Percentiles rank a stretch among this genome's conserved stretches.
Conservation (phyloP, 108 stramenopile genomes). For the Cafeteria roenbergensis region DNA sequence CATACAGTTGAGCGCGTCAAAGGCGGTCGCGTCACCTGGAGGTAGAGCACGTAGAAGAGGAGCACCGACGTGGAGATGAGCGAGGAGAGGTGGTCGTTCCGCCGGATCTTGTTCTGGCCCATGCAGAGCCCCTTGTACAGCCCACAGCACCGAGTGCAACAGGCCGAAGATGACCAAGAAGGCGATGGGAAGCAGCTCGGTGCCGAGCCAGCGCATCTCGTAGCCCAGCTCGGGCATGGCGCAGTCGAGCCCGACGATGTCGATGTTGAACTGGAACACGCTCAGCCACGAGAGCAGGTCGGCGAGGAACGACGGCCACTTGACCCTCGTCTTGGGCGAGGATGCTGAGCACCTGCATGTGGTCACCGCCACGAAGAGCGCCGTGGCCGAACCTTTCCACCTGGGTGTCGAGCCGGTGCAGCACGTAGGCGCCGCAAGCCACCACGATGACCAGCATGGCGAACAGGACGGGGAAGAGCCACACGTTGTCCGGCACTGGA, state of each 20-base stretch:
- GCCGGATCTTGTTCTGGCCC: background rate
- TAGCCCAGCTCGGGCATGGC: background rate
- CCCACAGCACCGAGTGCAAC: background rate
- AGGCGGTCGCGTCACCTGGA: background rate
- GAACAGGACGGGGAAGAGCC: background rate
- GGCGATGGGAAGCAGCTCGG: background rate
- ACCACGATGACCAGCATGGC: background rate
- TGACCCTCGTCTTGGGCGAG: background rate
- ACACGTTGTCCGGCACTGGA: background rate
- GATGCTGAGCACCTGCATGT: background rate
- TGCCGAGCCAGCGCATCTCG: background rate
- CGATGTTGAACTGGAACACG: background rate
- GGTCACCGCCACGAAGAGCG: background rate
- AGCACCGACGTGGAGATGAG: background rate
- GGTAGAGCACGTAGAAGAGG: background rate
- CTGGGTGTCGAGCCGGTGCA: background rate
- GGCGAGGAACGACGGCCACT: background rate
- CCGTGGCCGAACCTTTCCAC: background rate
- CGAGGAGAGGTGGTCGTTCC: background rate
- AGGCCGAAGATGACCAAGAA: background rate
- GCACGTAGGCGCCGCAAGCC: background rate
- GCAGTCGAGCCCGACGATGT: background rate
- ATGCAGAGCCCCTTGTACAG: background rate
- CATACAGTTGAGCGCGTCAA: background rate
- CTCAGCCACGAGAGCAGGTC: background rate